phyloP scores from a whole-genome alignment of 495 filamentous ascomycete species.

The Neurospora tetraspora region DNA sequence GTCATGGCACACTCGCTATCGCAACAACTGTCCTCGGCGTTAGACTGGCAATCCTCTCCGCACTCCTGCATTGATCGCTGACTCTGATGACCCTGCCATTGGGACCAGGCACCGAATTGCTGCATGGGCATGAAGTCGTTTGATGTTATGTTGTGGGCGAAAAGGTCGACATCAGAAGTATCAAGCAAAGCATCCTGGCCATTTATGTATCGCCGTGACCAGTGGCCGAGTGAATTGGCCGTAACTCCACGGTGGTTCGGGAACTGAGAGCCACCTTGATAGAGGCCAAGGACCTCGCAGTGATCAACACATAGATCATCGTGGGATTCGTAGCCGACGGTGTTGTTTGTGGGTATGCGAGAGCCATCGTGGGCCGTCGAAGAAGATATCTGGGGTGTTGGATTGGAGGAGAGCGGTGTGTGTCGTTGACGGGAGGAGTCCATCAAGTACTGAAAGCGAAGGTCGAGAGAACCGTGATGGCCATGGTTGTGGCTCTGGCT shows the following conservation, averaged over 20 bases:
- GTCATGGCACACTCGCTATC: conserved; percentile 29
- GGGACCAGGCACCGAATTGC: not conserved
- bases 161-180: not conserved
- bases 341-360: conserved; percentile 1
- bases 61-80: conserved; percentile 9
- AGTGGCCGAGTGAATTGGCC: not conserved
- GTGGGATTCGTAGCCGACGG: conserved; percentile 21
- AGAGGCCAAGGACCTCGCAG: conserved; percentile 25
- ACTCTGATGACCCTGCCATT: not conserved
- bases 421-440: not conserved
- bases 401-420: not conserved
- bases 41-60: conserved; percentile 23
- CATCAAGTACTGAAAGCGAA: not conserved
- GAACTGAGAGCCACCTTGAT: conserved; percentile 20
- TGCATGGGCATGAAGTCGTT: not conserved
- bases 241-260: conserved; percentile 18
- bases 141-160: not conserved
- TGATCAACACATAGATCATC: conserved; percentile 33
- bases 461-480: not conserved
- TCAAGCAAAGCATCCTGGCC: not conserved
- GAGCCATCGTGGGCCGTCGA: conserved; percentile 13
- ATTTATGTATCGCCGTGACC: not conserved
- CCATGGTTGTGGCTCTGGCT: not conserved
- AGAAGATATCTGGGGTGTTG: conserved; percentile 2
- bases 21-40: conserved; percentile 20